A percentile compares a stretch with the other conserved stretches of the same genome.
Conservation (phyloP, 2,329 filamentous ascomycete species). For the Epichloe bromicola region DNA sequence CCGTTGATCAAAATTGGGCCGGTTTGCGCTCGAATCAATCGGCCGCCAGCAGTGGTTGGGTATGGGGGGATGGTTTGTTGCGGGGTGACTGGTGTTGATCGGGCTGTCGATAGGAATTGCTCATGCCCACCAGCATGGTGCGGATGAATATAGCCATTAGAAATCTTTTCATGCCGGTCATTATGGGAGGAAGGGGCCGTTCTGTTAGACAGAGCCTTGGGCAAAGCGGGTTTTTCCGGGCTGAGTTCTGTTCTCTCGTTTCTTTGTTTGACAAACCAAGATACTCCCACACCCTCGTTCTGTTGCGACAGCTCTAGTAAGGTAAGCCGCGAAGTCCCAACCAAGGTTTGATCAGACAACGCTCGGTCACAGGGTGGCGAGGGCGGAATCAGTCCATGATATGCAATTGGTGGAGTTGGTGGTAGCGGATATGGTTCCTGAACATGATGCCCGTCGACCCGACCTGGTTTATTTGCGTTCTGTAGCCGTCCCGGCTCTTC, state of each 20-base stretch:
- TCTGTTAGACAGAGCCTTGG: too few relatives aligned
- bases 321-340: background rate
- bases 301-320: background rate
- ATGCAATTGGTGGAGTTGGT: constrained; percentile 18
- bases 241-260: background rate
- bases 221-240: too few relatives aligned
- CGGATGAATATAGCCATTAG: background rate
- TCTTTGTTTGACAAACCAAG: background rate
- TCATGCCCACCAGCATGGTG: background rate
- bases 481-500: constrained; percentile 10
- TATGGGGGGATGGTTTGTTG: background rate
- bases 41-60: too few relatives aligned
- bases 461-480: background rate
- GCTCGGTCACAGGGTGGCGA: constrained; percentile 10
- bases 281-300: background rate
- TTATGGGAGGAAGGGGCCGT: background rate
- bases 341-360: constrained; percentile 7
- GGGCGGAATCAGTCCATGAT: constrained; percentile 20
- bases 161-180: background rate
- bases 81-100: background rate
- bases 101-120: background rate
- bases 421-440: constrained; percentile 9
- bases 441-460: constrained; percentile 4
- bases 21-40: background rate
- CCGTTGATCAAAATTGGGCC: background rate